Conservation (phyloP, 176 grass and related monocot genomes). For the Juncus effusus region DNA sequence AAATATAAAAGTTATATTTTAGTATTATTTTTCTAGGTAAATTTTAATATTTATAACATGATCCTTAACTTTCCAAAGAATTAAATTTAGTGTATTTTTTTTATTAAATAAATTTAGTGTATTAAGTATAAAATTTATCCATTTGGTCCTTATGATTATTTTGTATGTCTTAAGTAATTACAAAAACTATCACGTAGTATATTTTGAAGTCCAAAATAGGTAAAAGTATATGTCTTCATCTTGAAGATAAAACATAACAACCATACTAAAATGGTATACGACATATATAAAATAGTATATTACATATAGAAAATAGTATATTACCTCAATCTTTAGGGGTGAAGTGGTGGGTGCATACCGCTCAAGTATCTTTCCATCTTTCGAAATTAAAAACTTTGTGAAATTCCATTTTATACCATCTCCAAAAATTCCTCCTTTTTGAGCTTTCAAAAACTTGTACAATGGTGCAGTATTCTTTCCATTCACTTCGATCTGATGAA, state of each 20-base stretch:
- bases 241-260: too few relatives aligned
- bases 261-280: neutral
- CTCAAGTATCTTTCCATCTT: constrained; percentile 31
- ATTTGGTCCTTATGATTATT: too few relatives aligned
- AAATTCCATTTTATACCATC: constrained; percentile 43
- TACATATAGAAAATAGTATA: neutral
- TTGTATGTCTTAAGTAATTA: too few relatives aligned
- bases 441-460: constrained; percentile 37
- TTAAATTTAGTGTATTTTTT: too few relatives aligned
- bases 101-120: too few relatives aligned
- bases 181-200: too few relatives aligned
- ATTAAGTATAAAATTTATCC: too few relatives aligned
- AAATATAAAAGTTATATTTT: neutral
- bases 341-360: constrained; percentile 37
- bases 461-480: constrained; percentile 34
- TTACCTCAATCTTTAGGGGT: constrained; percentile 36
- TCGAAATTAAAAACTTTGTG: constrained; percentile 36
- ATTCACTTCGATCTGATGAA: constrained; percentile 38
- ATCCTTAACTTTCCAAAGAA: too few relatives aligned
- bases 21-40: neutral
- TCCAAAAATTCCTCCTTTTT: constrained; percentile 37
- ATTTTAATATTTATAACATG: neutral
- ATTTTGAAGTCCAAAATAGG: too few relatives aligned
- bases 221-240: too few relatives aligned
- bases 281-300: neutral